Base-by-base conservation (phyloP, 192 early-diverging fungal genomes). In the Podila clonocystis region DNA sequence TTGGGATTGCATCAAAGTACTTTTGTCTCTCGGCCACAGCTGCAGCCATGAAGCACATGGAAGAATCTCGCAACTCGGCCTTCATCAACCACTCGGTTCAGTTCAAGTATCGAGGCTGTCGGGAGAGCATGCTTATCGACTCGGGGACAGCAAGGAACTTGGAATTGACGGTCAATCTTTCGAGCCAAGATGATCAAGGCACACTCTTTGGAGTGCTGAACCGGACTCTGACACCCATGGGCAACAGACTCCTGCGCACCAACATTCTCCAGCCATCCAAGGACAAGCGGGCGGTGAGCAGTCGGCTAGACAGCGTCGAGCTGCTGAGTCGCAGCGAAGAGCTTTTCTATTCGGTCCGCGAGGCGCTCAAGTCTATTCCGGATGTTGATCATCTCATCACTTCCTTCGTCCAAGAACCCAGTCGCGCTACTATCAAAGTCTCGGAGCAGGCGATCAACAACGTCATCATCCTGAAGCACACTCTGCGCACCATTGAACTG, bases 191-290 rank as follows among this genome's bases (percentile, higher is more conserved):
- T 26, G 86, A 75, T 31, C 85, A 77, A 26, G 72, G 90, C 8
- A 87, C 88, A 0, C 74, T 94, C 2, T 91, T 86, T 71, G 91
- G 91, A 31, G 69, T 90, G 1, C 61, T 94, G 19, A 89, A 91
- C 67, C 72, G 87, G 28, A 92, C 93, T 0, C 45, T 66, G 6
- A 94, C 93, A 3, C 70, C 87, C 2, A 94, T 94, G 93, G 93
- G 93, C 36, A 79, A 88, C 19, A 87, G 94, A 5, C 71, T 96
- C 20, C 84, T 97, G 31, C 88, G 92, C 6, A 86, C 88, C 36
- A 95, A 89, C 76, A 92, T 96, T 13, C 63, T 97, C 20, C 94
- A 96, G 73, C 96, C 95, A 19, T 65, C 76, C 4, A 89, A 57
- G 17, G 83, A 90, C 66, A 36, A 84, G 45, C 68, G 69, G n/a